These are phyloP conservation scores for Penicillium verrucosum DNA, from an alignment of 2,329 filamentous ascomycete species.

Conservation along the genomic window DNA sequence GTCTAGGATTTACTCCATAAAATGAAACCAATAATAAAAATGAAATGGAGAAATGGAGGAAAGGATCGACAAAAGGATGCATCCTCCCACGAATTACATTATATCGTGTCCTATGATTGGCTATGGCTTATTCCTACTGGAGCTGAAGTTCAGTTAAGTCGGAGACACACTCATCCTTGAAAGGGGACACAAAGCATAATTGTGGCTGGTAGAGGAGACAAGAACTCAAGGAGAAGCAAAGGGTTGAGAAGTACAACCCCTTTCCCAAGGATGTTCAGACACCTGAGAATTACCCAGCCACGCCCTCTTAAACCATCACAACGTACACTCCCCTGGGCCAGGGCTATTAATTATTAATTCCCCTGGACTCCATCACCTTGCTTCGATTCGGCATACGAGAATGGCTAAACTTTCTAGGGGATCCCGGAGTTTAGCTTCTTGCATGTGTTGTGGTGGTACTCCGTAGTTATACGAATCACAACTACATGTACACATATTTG, in stretches of 20 bases:
- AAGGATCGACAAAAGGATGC: constrained; percentile 7
- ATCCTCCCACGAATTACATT: neutral
- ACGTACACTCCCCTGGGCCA: no score
- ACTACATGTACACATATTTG: neutral
- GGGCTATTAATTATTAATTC: no score
- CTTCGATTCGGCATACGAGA: neutral
- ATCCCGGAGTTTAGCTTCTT: neutral
- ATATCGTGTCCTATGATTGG: neutral
- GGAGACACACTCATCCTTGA: neutral
- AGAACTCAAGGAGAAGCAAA: neutral
- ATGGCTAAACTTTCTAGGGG: neutral
- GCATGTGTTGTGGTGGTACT: neutral
- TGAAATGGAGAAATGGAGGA: neutral
- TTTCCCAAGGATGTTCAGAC: neutral
- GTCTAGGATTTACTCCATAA: neutral
- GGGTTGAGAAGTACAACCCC: neutral
- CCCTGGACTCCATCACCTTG: neutral
- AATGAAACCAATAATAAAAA: neutral
- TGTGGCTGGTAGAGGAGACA: constrained; percentile 1
- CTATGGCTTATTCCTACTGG: neutral
- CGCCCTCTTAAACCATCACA: neutral
- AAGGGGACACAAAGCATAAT: neutral
- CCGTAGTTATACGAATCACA: neutral
- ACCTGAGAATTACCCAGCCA: neutral
- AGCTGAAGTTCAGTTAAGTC: neutral